A percentile compares a stretch with the other conserved stretches of the same genome.
These are phyloP conservation scores for Isoetes engelmannii DNA, from an alignment of 83 land plant genomes.

Conservation along the genomic window DNA sequence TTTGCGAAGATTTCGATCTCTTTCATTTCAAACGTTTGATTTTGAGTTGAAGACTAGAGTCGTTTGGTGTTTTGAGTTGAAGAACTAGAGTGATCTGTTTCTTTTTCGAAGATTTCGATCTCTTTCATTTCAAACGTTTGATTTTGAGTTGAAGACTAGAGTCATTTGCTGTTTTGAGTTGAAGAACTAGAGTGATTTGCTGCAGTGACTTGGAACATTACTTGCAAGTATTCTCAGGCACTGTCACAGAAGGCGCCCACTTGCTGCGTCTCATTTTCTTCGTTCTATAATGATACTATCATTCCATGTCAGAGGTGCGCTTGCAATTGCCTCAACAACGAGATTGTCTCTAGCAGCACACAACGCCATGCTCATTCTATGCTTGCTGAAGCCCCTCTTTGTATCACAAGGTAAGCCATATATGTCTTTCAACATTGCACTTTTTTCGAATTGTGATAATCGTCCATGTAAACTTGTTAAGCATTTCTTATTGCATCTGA, in stretches of 20 bases:
- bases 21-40: background rate
- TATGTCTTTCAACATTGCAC: too few relatives aligned
- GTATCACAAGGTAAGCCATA: too few relatives aligned
- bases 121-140: background rate
- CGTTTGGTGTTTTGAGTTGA: background rate
- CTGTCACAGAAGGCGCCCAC: conserved; percentile 29
- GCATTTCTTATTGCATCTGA: too few relatives aligned
- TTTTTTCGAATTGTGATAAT: too few relatives aligned
- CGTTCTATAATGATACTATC: conserved; percentile 48
- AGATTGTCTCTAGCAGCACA: too few relatives aligned
- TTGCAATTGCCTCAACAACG: conserved; percentile 35
- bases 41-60: background rate
- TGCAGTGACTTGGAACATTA: conserved; percentile 58
- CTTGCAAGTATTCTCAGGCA: conserved; percentile 43
- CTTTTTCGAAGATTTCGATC: too few relatives aligned
- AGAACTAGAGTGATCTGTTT: too few relatives aligned
- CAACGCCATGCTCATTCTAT: too few relatives aligned
- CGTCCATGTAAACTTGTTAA: too few relatives aligned
- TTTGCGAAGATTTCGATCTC: too few relatives aligned
- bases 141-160: background rate
- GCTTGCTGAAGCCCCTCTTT: too few relatives aligned
- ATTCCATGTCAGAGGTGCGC: conserved; percentile 47
- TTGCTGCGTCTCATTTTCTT: conserved; percentile 62
- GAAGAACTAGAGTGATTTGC: conserved; percentile 13
- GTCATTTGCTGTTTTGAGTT: conserved; percentile 1